phyloP scores from a whole-genome alignment of 1,284 basidiomycete species.

The Fereydounia khargensis region DNA sequence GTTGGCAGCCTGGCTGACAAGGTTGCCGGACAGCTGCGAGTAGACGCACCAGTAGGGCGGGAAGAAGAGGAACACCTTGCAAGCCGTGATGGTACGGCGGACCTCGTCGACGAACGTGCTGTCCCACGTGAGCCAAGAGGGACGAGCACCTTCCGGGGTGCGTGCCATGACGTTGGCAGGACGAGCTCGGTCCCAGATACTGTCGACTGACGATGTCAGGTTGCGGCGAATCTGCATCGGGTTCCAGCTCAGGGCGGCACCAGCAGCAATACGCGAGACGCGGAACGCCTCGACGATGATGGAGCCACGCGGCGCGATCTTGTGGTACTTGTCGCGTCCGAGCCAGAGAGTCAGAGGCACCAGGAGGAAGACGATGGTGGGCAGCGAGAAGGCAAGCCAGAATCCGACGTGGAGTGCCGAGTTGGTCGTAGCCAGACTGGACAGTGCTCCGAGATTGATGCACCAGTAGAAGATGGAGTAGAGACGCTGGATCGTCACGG shows the following conservation, averaged over 20 bases:
- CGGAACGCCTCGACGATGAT: conserved; percentile 65
- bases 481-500: conserved; percentile 63
- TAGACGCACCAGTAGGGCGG: conserved; percentile 61
- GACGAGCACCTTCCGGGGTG: conserved; percentile 48
- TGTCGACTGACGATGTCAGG: conserved; percentile 62
- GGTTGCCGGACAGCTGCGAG: conserved; percentile 66
- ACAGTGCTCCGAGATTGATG: conserved; percentile 54
- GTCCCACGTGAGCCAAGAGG: conserved; percentile 61
- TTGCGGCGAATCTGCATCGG: conserved; percentile 46
- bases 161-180: conserved; percentile 62
- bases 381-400: conserved; percentile 59
- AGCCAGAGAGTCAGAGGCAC: conserved; percentile 68
- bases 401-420: conserved; percentile 60
- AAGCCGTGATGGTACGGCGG: conserved; percentile 76
- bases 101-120: conserved; percentile 74
- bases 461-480: conserved; percentile 56
- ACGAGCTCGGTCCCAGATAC: conserved; percentile 78
- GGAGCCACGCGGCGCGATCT: conserved; percentile 74
- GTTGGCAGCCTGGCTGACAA: conserved; percentile 62
- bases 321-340: conserved; percentile 69
- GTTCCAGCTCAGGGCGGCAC: conserved; percentile 57
- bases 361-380: conserved; percentile 60
- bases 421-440: too few species aligned
- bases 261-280: conserved; percentile 50
- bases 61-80: conserved; percentile 75